Conservation (phyloP, 805 yeast genomes). For the Metschnikowia peoriensis region DNA sequence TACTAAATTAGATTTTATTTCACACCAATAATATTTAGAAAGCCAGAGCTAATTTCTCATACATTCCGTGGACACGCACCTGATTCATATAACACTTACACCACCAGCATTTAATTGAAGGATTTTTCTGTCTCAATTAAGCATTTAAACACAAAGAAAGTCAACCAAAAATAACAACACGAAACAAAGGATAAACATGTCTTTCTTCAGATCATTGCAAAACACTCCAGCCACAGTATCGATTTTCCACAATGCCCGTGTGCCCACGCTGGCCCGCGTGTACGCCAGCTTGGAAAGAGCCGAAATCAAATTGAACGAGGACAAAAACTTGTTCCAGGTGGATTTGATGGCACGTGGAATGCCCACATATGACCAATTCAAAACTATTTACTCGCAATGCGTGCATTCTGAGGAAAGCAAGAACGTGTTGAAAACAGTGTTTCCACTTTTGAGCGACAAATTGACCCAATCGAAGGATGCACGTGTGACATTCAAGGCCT, state of each 20-base stretch:
- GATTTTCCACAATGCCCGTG: constrained; percentile 39
- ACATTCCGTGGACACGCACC: too few relatives aligned
- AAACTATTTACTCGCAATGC: constrained; percentile 27
- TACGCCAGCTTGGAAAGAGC: constrained; percentile 33
- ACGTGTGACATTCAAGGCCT: constrained; percentile 23
- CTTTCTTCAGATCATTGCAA: constrained; percentile 43
- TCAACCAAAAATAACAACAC: too few relatives aligned
- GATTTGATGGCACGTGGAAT: constrained; percentile 38
- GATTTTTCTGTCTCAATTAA: too few relatives aligned
- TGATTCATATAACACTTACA: too few relatives aligned
- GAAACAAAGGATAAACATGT: constrained; percentile 21
- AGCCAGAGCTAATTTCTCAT: too few relatives aligned
- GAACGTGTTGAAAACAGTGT: constrained; percentile 28
- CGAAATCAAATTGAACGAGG: constrained; percentile 27
- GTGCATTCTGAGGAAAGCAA: constrained; percentile 25
- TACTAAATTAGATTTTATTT: too few relatives aligned
- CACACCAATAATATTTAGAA: too few relatives aligned
- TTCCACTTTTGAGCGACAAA: constrained; percentile 37
- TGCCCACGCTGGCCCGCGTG: constrained; percentile 32
- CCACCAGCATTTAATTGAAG: too few relatives aligned
- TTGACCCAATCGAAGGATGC: constrained; percentile 17
- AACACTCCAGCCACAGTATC: constrained; percentile 40
- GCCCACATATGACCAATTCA: constrained; percentile 45
- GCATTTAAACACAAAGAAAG: too few relatives aligned
- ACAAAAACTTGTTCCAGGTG: constrained; percentile 31